Conservation (phyloP, 2,329 filamentous ascomycete species). For the Exophiala lecanii-corni region DNA sequence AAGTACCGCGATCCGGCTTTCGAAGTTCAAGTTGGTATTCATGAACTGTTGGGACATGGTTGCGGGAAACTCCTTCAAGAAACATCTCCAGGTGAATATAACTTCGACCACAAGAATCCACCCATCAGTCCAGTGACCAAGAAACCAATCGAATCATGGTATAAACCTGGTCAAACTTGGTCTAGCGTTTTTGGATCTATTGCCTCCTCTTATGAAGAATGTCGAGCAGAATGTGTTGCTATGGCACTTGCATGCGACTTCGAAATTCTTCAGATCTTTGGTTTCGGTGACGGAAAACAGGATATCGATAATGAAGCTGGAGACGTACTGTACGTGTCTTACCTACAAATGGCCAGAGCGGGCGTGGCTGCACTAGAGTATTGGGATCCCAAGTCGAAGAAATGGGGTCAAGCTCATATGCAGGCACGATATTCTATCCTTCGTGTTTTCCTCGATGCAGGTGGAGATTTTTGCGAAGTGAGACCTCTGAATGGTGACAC, state of each 20-base stretch:
- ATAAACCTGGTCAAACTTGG: constrained; percentile 95
- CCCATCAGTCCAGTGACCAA: constrained; percentile 74
- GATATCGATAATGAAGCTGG: constrained; percentile 66
- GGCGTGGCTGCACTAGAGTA: constrained; percentile 84
- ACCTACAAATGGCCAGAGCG: constrained; percentile 91
- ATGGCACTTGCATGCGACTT: constrained; percentile 91
- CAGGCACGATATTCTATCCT: constrained; percentile 88
- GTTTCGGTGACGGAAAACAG: constrained; percentile 67
- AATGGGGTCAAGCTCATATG: constrained; percentile 91
- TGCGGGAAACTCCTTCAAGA: constrained; percentile 93
- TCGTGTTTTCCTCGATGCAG: constrained; percentile 69
- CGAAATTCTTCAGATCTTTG: constrained; percentile 81
- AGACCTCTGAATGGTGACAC: constrained; percentile 50
- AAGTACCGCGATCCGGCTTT: constrained; percentile 83
- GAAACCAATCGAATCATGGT: constrained; percentile 78
- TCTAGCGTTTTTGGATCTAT: constrained; percentile 84
- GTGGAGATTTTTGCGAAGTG: constrained; percentile 80
- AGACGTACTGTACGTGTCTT: constrained; percentile 81
- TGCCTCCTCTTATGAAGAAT: constrained; percentile 89
- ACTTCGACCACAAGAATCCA: constrained; percentile 79
- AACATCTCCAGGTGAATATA: constrained; percentile 73
- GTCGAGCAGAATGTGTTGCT: constrained; percentile 86
- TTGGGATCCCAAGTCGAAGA: constrained; percentile 85
- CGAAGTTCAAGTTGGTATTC: constrained; percentile 91
- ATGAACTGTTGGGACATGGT: constrained; percentile 83